phyloP scores from a whole-genome alignment of 1,284 basidiomycete genomes.

The Anthracocystis panici-leucophaei region DNA sequence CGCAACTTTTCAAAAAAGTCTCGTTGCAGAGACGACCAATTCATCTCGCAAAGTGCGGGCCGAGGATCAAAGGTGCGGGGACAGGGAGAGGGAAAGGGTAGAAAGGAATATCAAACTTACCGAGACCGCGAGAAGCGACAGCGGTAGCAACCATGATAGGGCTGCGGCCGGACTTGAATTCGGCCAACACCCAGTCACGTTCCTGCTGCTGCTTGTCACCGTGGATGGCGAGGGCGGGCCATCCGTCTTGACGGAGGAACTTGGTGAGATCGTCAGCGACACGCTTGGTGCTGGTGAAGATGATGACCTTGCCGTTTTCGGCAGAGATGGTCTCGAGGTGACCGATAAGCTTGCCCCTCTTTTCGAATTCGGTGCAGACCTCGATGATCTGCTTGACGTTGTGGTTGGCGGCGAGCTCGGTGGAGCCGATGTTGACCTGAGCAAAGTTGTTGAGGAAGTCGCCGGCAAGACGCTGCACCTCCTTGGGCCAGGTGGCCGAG shows the following conservation, averaged over 20 bases:
- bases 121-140: conserved; percentile 97
- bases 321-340: conserved; percentile 95
- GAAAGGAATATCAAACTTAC: conserved; percentile 77
- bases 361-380: conserved; percentile 97
- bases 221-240: conserved; percentile 97
- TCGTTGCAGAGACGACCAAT: conserved; percentile 4
- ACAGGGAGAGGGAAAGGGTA: conserved; percentile 1
- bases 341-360: conserved; percentile 93
- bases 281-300: conserved; percentile 97
- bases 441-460: conserved; percentile 97
- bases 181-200: conserved; percentile 97
- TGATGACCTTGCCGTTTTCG: conserved; percentile 98
- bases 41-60: conserved; percentile 13
- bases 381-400: conserved; percentile 95
- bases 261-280: conserved; percentile 98
- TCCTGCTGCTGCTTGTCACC: conserved; percentile 91
- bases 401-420: conserved; percentile 98
- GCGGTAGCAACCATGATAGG: conserved; percentile 91
- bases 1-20: conserved; percentile 5
- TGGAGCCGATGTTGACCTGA: conserved; percentile 98
- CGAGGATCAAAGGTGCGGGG: background rate
- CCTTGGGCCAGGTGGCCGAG: conserved; percentile 99
- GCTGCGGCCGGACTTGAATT: conserved; percentile 97
- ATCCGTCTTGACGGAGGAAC: conserved; percentile 76
- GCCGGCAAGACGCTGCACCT: conserved; percentile 95